These are phyloP conservation scores for Candida saitoana DNA, from an alignment of 805 yeast species.

Conservation along the genomic window DNA sequence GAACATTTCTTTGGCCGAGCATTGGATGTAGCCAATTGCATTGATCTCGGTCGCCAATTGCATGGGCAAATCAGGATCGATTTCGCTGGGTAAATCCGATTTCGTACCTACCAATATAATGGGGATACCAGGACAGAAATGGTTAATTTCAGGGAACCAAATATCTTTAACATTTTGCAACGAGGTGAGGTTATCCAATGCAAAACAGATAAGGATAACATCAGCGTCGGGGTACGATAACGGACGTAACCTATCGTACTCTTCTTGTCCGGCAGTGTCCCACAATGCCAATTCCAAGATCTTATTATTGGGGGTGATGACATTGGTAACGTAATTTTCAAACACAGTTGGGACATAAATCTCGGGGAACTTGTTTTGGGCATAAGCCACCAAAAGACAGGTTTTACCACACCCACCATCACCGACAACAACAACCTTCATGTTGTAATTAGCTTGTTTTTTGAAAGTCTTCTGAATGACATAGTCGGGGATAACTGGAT, in stretches of 20 bases:
- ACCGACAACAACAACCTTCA: slow-evolving; percentile 78
- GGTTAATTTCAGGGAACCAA: slow-evolving; percentile 86
- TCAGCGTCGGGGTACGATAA: slow-evolving; percentile 77
- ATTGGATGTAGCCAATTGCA: slow-evolving; percentile 70
- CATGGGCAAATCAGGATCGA: slow-evolving; percentile 47
- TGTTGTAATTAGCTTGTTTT: slow-evolving; percentile 18
- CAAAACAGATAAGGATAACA: slow-evolving; percentile 69
- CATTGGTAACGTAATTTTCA: slow-evolving; percentile 67
- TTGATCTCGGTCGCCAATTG: slow-evolving; percentile 56
- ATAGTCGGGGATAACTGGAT: slow-evolving; percentile 35
- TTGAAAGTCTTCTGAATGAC: slow-evolving; percentile 23
- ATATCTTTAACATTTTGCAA: slow-evolving; percentile 69
- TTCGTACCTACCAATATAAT: slow-evolving; percentile 80
- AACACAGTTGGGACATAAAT: slow-evolving; percentile 79
- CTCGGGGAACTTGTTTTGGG: slow-evolving; percentile 66
- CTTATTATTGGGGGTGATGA: slow-evolving; percentile 72
- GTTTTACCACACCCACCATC: slow-evolving; percentile 94
- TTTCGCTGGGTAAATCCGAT: slow-evolving; percentile 47
- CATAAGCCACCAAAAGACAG: slow-evolving; percentile 62
- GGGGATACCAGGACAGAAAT: slow-evolving; percentile 79
- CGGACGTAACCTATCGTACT: slow-evolving; percentile 76
- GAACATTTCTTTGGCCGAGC: slow-evolving; percentile 69
- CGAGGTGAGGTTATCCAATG: slow-evolving; percentile 59
- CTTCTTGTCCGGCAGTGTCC: slow-evolving; percentile 93
- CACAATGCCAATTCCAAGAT: slow-evolving; percentile 71